Conservation (phyloP, 495 filamentous ascomycete species). For the Bacidia rubella region DNA sequence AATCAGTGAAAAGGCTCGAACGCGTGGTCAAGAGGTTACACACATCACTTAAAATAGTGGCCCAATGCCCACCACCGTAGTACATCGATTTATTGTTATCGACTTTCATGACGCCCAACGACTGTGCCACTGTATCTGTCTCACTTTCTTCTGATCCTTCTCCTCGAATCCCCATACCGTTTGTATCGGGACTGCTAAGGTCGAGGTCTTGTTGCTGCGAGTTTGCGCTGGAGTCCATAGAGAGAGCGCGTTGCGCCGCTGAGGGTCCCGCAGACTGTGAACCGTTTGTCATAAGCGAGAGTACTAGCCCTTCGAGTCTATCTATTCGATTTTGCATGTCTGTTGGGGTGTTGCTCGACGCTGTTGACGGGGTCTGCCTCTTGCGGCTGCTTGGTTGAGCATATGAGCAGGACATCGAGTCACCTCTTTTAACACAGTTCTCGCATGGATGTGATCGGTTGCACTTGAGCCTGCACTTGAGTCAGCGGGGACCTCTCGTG, state of each 20-base stretch:
- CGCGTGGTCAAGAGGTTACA: constrained; percentile 16
- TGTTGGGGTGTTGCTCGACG: constrained; percentile 54
- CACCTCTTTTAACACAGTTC: constrained; percentile 84
- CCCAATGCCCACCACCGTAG: constrained; percentile 83
- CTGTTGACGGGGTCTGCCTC: constrained; percentile 53
- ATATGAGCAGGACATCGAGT: constrained; percentile 78
- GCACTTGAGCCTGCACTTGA: constrained; percentile 62
- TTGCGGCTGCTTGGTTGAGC: constrained; percentile 65
- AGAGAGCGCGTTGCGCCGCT: constrained; percentile 49
- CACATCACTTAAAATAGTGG: constrained; percentile 70
- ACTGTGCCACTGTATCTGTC: constrained; percentile 72
- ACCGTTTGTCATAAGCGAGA: constrained; percentile 93
- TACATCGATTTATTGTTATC: constrained; percentile 76
- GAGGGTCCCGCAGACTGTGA: constrained; percentile 48
- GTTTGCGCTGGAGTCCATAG: constrained; percentile 43
- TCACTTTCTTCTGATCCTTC: constrained; percentile 58
- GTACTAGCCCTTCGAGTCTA: constrained; percentile 82
- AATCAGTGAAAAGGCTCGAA: background rate
- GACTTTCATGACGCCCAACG: constrained; percentile 80
- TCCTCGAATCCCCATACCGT: constrained; percentile 33
- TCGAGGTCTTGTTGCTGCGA: constrained; percentile 40
- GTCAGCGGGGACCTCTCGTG: constrained; percentile 10
- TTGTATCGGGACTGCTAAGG: constrained; percentile 38
- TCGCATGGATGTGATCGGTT: constrained; percentile 86
- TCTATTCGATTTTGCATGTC: constrained; percentile 99